Evolutionary conservation across 2,329 filamentous ascomycete species (phyloP), one percentile per base, ranked within the genome.

Genomic region (Trichoderma lentiforme): DNA sequence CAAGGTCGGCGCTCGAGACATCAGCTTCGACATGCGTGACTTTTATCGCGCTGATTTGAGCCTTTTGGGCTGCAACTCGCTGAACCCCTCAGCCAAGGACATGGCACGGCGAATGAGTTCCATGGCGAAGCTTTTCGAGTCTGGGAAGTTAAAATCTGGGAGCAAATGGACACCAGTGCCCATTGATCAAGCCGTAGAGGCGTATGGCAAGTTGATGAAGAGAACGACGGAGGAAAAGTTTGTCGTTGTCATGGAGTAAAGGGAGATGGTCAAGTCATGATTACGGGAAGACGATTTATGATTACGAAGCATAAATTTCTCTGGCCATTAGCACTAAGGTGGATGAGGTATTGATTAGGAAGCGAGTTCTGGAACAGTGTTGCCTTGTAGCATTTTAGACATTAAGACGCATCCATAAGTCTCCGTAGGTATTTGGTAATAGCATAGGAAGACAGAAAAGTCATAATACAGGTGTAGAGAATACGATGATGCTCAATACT

Each of bases 21-120:
- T 73, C 4, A 60, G 18, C 28, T 51, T 73, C 39, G 71, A 73
- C 18, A 73, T 73, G 68, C 71, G 71, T 11, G 26, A 57, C 26
- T 73, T 73, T 65, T 73, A 73, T 57, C 68, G 71, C 8, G 53
- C 67, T 3, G 68, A 73, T 36, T 56, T 71, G 53, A 73, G 71
- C 11, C 51, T 73, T 26, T 57, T 71, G 11, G 71, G 71, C 1
- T 71, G 67, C 71, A 73, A 73, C 30, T 73, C 71, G 36, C 26
- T 73, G 30, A 71, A 71, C 21, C 56, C 68, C 3, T 73, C 71
- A 5, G 39, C 68, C 12, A 56, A 61, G 61, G 67, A 73, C 4
- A 73, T 73, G 68, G 71, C 68, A 6, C 53, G 58, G 24, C 18
- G 63, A 12, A 6, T 73, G 6, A 57, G 24, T 6, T 30, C 21